Conservation (phyloP, 805 yeast genomes). For the Gaillardinia entomophila region DNA sequence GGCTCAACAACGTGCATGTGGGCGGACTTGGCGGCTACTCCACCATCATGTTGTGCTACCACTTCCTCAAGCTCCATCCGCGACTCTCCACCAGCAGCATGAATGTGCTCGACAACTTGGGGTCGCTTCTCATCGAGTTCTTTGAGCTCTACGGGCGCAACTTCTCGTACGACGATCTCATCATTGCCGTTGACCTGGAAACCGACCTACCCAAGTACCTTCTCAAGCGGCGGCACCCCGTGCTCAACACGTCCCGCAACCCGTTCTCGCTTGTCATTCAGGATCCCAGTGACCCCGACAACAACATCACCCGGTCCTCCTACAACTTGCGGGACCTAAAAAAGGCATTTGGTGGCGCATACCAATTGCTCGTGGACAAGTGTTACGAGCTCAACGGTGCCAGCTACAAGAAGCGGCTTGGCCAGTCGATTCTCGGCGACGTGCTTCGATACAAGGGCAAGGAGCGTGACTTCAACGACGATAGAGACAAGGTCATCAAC, state of each 20-base stretch:
- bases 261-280: conserved; percentile 70
- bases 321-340: conserved; percentile 74
- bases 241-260: conserved; percentile 44
- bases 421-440: conserved; percentile 72
- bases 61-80: conserved; percentile 78
- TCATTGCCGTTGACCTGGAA: conserved; percentile 52
- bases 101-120: conserved; percentile 68
- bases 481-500: conserved; percentile 56
- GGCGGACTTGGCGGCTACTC: conserved; percentile 97
- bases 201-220: conserved; percentile 57
- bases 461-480: conserved; percentile 73
- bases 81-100: conserved; percentile 62
- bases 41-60: conserved; percentile 78
- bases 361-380: conserved; percentile 63
- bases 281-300: conserved; percentile 82
- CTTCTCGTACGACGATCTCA: conserved; percentile 78
- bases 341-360: conserved; percentile 86
- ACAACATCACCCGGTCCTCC: conserved; percentile 82
- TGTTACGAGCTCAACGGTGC: conserved; percentile 70
- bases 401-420: conserved; percentile 59
- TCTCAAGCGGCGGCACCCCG: conserved; percentile 49
- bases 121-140: conserved; percentile 82
- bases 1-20: conserved; percentile 76
- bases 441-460: conserved; percentile 71
- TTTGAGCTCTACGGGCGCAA: conserved; percentile 88